Conservation (phyloP, 805 yeast genomes). For the Nakazawaea peltata region DNA sequence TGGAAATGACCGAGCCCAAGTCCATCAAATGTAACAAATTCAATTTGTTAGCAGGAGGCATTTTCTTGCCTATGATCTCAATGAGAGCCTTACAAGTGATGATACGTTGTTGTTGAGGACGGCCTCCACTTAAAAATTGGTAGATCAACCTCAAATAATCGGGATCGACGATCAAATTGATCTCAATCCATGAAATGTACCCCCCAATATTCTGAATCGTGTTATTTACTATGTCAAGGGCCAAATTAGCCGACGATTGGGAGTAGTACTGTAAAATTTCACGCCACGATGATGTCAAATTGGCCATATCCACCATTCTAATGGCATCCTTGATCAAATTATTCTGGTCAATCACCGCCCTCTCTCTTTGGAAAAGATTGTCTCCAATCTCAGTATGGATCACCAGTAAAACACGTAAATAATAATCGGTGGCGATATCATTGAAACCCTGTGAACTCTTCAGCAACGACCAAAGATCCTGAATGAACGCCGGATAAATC, state of each 20-base stretch:
- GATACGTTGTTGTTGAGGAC: slow-evolving; percentile 33
- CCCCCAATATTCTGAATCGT: slow-evolving; percentile 66
- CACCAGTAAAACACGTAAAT: slow-evolving; percentile 60
- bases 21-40: slow-evolving; percentile 64
- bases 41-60: slow-evolving; percentile 48
- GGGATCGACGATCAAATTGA: slow-evolving; percentile 58
- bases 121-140: slow-evolving; percentile 34
- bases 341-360: slow-evolving; percentile 55
- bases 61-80: slow-evolving; percentile 49
- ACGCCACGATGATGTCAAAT: slow-evolving; percentile 62
- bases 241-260: slow-evolving; percentile 17
- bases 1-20: slow-evolving; percentile 45
- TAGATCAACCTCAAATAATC: slow-evolving; percentile 51
- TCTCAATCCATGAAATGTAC: slow-evolving; percentile 91
- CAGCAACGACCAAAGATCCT: slow-evolving; percentile 36
- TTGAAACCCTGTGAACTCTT: slow-evolving; percentile 23
- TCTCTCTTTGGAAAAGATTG: slow-evolving; percentile 68
- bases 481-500: slow-evolving; percentile 43
- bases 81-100: slow-evolving; percentile 49
- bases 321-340: slow-evolving; percentile 73
- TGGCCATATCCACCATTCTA: slow-evolving; percentile 66
- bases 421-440: slow-evolving; percentile 55
- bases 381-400: slow-evolving; percentile 94
- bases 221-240: slow-evolving; percentile 43
- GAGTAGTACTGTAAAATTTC: slow-evolving; percentile 36